Evolutionary conservation across 139 green algal species (phyloP).

Genomic region (Coccomyxa sp.): DNA sequence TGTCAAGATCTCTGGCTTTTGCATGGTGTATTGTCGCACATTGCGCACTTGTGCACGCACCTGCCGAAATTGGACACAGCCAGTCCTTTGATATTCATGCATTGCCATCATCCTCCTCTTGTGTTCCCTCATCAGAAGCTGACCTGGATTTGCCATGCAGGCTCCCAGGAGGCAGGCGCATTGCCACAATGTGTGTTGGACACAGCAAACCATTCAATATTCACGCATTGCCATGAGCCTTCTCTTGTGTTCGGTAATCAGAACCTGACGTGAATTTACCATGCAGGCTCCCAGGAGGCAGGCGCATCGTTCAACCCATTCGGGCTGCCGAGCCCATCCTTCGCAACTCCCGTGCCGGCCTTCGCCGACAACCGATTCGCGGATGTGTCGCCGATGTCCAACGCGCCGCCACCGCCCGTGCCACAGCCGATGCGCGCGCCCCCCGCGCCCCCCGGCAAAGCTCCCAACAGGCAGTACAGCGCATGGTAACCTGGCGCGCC

Average conservation of each 20-base stretch:
- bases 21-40: no score
- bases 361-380: slow-evolving; percentile 2
- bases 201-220: no score
- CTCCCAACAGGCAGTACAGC: no score
- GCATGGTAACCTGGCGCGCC: no score
- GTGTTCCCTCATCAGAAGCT: background rate
- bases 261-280: background rate
- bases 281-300: background rate
- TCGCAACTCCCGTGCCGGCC: background rate
- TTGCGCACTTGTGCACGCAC: no score
- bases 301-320: slow-evolving; percentile 7
- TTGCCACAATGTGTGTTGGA: background rate
- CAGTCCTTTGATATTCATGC: no score
- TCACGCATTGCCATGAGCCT: no score
- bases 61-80: no score
- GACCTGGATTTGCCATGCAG: background rate
- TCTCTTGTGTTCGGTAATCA: background rate
- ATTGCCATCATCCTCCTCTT: no score
- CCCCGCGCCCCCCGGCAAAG: no score
- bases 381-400: background rate
- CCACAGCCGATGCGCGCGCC: background rate
- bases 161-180: background rate
- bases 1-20: no score
- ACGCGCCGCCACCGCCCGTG: background rate
- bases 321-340: background rate